These are phyloP conservation scores for Colletotrichum sp. DNA, from an alignment of 2,329 filamentous ascomycete genomes.

Conservation along the genomic window DNA sequence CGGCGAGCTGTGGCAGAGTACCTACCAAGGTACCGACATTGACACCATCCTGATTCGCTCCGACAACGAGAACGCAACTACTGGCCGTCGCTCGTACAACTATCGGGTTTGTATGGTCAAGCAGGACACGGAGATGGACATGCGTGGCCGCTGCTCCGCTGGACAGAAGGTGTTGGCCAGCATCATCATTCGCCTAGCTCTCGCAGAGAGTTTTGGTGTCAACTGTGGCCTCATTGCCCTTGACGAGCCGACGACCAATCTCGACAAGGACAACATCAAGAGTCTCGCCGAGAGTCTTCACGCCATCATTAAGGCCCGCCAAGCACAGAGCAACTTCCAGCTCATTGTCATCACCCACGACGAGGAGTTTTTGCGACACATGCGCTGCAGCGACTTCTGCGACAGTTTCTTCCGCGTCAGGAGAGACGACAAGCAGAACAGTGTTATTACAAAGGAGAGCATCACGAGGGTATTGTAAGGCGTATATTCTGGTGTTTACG, in stretches of 20 bases:
- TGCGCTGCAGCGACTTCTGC: constrained; percentile 92
- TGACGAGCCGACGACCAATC: constrained; percentile 96
- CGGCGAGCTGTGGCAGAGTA: constrained; percentile 94
- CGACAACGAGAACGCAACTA: constrained; percentile 73
- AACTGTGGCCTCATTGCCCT: constrained; percentile 96
- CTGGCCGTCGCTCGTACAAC: constrained; percentile 86
- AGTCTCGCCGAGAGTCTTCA: constrained; percentile 85
- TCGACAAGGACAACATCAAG: constrained; percentile 93
- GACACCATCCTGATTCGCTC: constrained; percentile 96
- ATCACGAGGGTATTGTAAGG: constrained; percentile 54
- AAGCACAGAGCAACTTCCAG: constrained; percentile 93
- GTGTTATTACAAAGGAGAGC: constrained; percentile 76
- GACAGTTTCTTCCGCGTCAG: constrained; percentile 91
- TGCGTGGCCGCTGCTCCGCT: constrained; percentile 96
- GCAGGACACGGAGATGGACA: constrained; percentile 97
- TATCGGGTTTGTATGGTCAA: constrained; percentile 99
- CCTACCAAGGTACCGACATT: constrained; percentile 96
- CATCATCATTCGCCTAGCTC: constrained; percentile 95
- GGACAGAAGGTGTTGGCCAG: constrained; percentile 96
- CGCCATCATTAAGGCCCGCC: constrained; percentile 82
- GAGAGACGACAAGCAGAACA: constrained; percentile 85
- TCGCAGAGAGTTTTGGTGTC: constrained; percentile 95
- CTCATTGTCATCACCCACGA: constrained; percentile 99
- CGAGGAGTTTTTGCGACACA: constrained; percentile 91
- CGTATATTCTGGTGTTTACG: neutral